Evolutionary conservation across 2,329 filamentous ascomycete genomes (phyloP).

Genomic region (Teratosphaeriaceae sp.): DNA sequence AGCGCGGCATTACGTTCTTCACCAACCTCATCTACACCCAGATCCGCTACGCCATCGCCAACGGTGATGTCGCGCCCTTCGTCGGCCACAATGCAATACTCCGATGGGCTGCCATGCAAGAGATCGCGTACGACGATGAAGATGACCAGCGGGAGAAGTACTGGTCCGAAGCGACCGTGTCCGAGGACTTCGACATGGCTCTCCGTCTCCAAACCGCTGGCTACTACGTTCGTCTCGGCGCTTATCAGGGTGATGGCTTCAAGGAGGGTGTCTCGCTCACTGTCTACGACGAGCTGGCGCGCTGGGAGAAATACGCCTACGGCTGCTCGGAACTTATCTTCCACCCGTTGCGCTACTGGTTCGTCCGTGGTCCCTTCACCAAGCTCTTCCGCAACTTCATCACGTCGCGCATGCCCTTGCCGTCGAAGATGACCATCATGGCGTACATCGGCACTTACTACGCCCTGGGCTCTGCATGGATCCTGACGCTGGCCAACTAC

Average conservation of each 20-base stretch:
- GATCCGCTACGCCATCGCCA: conserved; percentile 63
- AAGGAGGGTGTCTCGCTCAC: conserved; percentile 69
- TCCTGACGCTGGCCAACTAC: conserved; percentile 67
- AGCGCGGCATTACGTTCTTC: conserved; percentile 60
- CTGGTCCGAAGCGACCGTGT: conserved; percentile 70
- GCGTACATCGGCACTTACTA: conserved; percentile 78
- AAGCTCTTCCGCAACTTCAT: conserved; percentile 70
- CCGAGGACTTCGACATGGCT: conserved; percentile 71
- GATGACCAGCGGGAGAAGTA: conserved; percentile 55
- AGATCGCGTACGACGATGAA: conserved; percentile 49
- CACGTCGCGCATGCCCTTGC: conserved; percentile 64
- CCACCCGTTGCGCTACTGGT: conserved; percentile 62
- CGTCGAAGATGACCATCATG: conserved; percentile 68
- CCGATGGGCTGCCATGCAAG: conserved; percentile 59
- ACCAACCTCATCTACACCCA: conserved; percentile 70
- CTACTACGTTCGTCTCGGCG: conserved; percentile 61
- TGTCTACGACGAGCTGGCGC: conserved; percentile 63
- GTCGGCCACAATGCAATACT: conserved; percentile 48
- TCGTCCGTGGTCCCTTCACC: conserved; percentile 68
- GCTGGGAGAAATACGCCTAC: conserved; percentile 22
- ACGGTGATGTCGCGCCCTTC: conserved; percentile 57
- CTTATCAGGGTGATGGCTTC: conserved; percentile 63
- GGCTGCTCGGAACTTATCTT: conserved; percentile 59
- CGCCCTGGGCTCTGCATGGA: conserved; percentile 68
- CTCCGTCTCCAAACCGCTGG: conserved; percentile 63